phyloP scores from a whole-genome alignment of 2,329 filamentous ascomycete genomes.

The Claviceps sp. region DNA sequence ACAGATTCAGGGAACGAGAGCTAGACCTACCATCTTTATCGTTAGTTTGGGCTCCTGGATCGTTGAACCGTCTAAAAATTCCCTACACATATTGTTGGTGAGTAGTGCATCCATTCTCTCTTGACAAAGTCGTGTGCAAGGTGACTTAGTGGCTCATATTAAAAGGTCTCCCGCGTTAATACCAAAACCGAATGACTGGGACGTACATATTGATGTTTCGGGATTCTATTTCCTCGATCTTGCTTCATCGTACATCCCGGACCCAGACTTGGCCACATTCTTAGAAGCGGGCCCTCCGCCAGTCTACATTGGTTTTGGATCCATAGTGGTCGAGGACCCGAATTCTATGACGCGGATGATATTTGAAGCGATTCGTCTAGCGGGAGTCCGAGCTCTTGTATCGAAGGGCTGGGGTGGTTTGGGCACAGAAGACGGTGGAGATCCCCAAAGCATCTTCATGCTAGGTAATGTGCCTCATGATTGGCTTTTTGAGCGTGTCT shows the following conservation, averaged over 20 bases:
- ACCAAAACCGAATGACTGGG: constrained; percentile 70
- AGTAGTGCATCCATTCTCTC: constrained; percentile 3
- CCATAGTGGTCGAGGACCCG: constrained; percentile 68
- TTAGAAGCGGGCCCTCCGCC: constrained; percentile 56
- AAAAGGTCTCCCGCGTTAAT: constrained; percentile 55
- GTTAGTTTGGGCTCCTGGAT: constrained; percentile 68
- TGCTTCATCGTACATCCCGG: constrained; percentile 52
- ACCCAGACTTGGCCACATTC: constrained; percentile 51
- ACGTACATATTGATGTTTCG: constrained; percentile 53
- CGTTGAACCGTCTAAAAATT: constrained; percentile 61
- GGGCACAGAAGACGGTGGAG: constrained; percentile 52
- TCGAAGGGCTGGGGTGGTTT: constrained; percentile 84
- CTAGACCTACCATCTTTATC: constrained; percentile 67
- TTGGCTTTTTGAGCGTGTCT: constrained; percentile 69
- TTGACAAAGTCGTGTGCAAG: background rate
- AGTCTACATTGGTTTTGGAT: constrained; percentile 56
- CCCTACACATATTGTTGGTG: constrained; percentile 86
- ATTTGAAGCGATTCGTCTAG: constrained; percentile 53
- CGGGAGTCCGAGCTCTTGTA: constrained; percentile 64
- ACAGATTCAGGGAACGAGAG: constrained; percentile 64
- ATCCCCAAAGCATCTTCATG: constrained; percentile 72
- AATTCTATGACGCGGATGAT: constrained; percentile 57
- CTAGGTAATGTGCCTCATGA: constrained; percentile 78
- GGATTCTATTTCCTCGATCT: constrained; percentile 67
- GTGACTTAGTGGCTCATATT: background rate